Evolutionary conservation across 2,329 filamentous ascomycete genomes (phyloP), one percentile per base, ranked within the genome.

Genomic region (Xylaria sp.): DNA sequence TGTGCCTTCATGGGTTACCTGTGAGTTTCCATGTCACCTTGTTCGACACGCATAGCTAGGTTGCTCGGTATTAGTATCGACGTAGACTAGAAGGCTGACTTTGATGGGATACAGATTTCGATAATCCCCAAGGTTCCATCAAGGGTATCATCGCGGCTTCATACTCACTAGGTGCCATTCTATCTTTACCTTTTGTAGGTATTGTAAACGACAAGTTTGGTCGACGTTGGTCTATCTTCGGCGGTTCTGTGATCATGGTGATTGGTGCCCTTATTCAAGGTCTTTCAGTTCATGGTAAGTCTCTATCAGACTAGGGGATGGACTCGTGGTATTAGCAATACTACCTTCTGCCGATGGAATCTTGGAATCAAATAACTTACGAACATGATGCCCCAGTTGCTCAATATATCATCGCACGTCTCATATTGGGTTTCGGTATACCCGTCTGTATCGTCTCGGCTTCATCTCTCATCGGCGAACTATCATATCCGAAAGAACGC

Each of bases 361-460:
- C 11, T 22, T 5, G 9, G 22, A 11, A 51, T 5, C 20, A 0
- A 36, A 20, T 33, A 22, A 22, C 61, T 65, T 2, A 64, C 38
- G 2, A 1, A 42, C 3, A 59, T 10, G 10, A 22, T 38, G n/a
- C 22, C 22, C 11, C 38, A 76, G 74, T 72, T 22, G 80, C 63
- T 68, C 89, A 89, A 85, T 90, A 88, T 73, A 84, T 89, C 65
- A 77, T 87, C 47, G 84, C 87, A 38, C 86, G 87, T 72, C 83
- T 88, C 71, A 79, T 89, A 27, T 81, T 89, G 31, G 87, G 87
- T 50, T 85, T 88, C 58, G 87, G 87, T 50, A 88, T 89, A 65
- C 84, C 85, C 0, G 86, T 85, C 53, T 85, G 83, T 69, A 89
- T 89, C 71, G 84, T 89, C 61, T 85, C 85, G 6, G 87, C 84